phyloP scores from a whole-genome alignment of 129 eudicot species.

The Escallonia rubra region DNA sequence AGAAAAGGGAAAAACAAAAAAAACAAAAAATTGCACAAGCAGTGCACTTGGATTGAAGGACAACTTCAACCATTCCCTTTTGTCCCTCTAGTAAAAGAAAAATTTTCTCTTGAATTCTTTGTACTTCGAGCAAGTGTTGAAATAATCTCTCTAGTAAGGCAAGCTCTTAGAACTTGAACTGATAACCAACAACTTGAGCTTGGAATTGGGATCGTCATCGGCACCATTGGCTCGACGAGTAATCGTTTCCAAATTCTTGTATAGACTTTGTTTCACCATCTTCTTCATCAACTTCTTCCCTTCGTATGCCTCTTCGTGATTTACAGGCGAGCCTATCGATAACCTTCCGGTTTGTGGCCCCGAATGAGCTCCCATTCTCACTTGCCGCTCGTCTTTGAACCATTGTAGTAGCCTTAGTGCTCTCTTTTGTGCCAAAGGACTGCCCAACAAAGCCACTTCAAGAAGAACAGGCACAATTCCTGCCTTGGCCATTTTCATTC shows the following conservation, averaged over 20 bases:
- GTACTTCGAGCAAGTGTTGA: not conserved
- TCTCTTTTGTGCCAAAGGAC: conserved; percentile 71
- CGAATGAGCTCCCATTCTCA: conserved; percentile 71
- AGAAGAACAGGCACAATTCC: conserved; percentile 89
- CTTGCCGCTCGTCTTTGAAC: conserved; percentile 86
- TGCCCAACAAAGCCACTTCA: conserved; percentile 74
- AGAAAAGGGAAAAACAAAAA: not conserved
- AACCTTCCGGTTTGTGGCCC: conserved; percentile 73
- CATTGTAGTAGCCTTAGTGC: conserved; percentile 76
- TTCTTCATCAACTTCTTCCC: conserved; percentile 79
- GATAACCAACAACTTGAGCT: conserved; percentile 62
- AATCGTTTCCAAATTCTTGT: conserved; percentile 87
- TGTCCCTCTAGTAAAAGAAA: not conserved
- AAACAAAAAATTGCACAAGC: not conserved
- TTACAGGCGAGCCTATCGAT: conserved; percentile 40
- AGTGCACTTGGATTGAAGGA: not conserved
- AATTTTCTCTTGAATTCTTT: not conserved
- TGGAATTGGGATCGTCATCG: conserved; percentile 29
- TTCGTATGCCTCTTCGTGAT: conserved; percentile 35
- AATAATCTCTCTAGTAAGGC: conserved; percentile 44
- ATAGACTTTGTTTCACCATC: conserved; percentile 81
- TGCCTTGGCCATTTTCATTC: conserved; percentile 69
- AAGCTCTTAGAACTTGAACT: conserved; percentile 98
- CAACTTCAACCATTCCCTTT: not conserved
- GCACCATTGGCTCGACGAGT: conserved; percentile 71